phyloP scores from a whole-genome alignment of 1,139 yeast species.

The Debaryomycetaceae sp. region DNA sequence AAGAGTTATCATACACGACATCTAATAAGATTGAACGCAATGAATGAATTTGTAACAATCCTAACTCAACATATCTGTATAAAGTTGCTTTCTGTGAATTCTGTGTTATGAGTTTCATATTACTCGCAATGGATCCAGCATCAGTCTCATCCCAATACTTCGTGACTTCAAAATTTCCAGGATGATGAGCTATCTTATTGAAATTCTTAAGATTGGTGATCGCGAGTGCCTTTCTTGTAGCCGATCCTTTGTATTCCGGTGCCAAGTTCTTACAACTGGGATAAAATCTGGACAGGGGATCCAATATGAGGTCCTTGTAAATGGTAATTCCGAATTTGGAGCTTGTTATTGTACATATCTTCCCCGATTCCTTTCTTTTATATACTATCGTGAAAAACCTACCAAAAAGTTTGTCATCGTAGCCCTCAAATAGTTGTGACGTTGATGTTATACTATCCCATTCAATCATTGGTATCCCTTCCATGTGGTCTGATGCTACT shows the following conservation, averaged over 20 bases:
- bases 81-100: constrained; percentile 60
- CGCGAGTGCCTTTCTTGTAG: constrained; percentile 73
- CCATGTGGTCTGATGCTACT: not conserved
- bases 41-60: constrained; percentile 55
- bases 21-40: constrained; percentile 63
- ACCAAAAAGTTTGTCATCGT: constrained; percentile 51
- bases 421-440: constrained; percentile 56
- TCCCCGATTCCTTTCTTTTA: constrained; percentile 41
- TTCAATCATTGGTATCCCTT: constrained; percentile 14
- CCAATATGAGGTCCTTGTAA: constrained; percentile 59
- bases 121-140: constrained; percentile 71
- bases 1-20: constrained; percentile 61
- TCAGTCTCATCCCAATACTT: constrained; percentile 66
- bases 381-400: constrained; percentile 52
- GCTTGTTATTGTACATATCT: constrained; percentile 58
- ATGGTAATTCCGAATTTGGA: constrained; percentile 69
- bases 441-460: constrained; percentile 44
- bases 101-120: constrained; percentile 49
- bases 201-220: constrained; percentile 67
- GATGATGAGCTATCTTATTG: constrained; percentile 46
- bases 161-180: constrained; percentile 18
- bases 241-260: constrained; percentile 46
- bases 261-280: constrained; percentile 75
- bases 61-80: constrained; percentile 43
- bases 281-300: constrained; percentile 62